phyloP scores from a whole-genome alignment of 78 protist genomes.

The Abeoforma whisleri region DNA sequence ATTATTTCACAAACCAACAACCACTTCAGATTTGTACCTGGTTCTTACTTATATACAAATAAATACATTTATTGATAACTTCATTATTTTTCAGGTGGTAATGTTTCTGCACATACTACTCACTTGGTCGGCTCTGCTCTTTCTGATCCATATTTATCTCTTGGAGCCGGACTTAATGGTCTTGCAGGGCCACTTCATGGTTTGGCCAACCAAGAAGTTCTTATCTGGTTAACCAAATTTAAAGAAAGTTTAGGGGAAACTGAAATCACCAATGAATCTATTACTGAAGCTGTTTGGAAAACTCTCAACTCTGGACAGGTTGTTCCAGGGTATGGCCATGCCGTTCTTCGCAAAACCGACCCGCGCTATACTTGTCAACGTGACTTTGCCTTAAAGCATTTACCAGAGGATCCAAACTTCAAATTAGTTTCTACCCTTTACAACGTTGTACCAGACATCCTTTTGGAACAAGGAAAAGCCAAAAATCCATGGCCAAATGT shows the following conservation, averaged over 20 bases:
- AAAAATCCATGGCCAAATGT: slow-evolving; percentile 93
- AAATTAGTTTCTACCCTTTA: slow-evolving; percentile 53
- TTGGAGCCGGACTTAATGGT: slow-evolving; percentile 83
- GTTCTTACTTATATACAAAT: background rate
- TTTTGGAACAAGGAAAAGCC: slow-evolving; percentile 85
- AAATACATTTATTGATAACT: slow-evolving; percentile 8
- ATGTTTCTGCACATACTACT: slow-evolving; percentile 87
- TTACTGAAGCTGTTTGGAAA: slow-evolving; percentile 74
- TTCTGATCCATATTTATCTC: slow-evolving; percentile 89
- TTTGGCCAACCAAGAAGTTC: slow-evolving; percentile 94
- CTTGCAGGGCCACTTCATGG: slow-evolving; percentile 96
- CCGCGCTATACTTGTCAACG: slow-evolving; percentile 87
- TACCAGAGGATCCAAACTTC: slow-evolving; percentile 76
- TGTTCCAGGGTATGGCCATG: slow-evolving; percentile 96
- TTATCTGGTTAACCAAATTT: slow-evolving; percentile 51
- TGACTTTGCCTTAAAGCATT: slow-evolving; percentile 87
- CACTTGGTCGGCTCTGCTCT: slow-evolving; percentile 92
- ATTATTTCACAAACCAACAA: too few relatives aligned
- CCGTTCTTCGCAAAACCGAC: slow-evolving; percentile 79
- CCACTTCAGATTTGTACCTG: too few relatives aligned
- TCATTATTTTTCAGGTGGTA: too few relatives aligned
- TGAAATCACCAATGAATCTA: slow-evolving; percentile 49
- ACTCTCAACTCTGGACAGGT: slow-evolving; percentile 86
- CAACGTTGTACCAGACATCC: slow-evolving; percentile 76
- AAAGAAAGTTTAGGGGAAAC: slow-evolving; percentile 44